These are phyloP conservation scores for Gonapodya prolifera DNA, from an alignment of 192 early-diverging fungal genomes.

Conservation along the genomic window DNA sequence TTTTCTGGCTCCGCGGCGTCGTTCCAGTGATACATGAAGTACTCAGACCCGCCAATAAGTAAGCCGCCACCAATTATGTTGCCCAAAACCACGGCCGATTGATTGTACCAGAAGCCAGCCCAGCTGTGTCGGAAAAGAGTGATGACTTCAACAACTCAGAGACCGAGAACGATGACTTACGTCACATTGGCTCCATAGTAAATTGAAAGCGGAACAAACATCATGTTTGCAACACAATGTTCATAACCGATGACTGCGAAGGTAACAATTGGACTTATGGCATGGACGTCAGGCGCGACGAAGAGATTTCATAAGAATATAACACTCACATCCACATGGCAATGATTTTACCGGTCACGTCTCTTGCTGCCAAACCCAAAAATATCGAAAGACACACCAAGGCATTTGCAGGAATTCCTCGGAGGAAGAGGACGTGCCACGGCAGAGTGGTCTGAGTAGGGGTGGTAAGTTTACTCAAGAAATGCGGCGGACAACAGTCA, in stretches of 20 bases:
- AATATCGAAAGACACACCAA: slow-evolving; percentile 22
- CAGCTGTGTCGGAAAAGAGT: background rate
- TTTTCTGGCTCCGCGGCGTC: background rate
- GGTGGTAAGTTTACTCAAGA: background rate
- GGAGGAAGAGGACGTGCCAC: slow-evolving; percentile 11
- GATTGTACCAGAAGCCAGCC: slow-evolving; percentile 9
- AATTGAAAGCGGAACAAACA: slow-evolving; percentile 14
- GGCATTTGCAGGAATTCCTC: slow-evolving; percentile 20
- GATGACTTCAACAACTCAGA: background rate
- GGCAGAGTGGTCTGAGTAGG: slow-evolving; percentile 10
- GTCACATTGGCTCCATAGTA: slow-evolving; percentile 17
- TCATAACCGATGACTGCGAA: slow-evolving; percentile 22
- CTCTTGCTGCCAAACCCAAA: slow-evolving; percentile 17
- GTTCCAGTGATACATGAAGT: slow-evolving; percentile 12
- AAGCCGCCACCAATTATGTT: slow-evolving; percentile 21
- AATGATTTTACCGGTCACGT: slow-evolving; percentile 20
- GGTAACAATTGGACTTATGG: slow-evolving; percentile 11
- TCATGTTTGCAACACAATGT: slow-evolving; percentile 22
- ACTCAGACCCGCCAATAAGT: slow-evolving; percentile 17
- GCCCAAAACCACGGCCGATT: slow-evolving; percentile 12
- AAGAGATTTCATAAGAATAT: background rate
- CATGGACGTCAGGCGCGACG: background rate
- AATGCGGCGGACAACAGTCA: background rate
- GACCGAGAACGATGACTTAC: background rate
- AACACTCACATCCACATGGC: slow-evolving; percentile 12